Evolutionary conservation across 345 rosid species (phyloP).

Genomic region (Dipteronia dyeriana): DNA sequence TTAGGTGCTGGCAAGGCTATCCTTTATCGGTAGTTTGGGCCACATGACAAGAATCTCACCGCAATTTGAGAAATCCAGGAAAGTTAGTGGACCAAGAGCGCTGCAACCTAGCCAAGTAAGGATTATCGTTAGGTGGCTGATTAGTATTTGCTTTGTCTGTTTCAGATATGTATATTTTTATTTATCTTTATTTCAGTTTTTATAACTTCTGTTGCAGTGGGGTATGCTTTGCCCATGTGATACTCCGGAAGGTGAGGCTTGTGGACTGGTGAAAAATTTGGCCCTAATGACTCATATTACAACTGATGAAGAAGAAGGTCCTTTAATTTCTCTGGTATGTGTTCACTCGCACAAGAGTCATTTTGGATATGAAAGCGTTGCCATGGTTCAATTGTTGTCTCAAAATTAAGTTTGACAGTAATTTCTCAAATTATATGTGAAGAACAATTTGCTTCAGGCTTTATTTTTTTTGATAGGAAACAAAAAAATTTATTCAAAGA

Average conservation of each 20-base stretch:
- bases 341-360: constrained; percentile 4
- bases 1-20: constrained; percentile 79
- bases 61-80: constrained; percentile 95
- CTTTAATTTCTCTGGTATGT: constrained; percentile 73
- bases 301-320: constrained; percentile 89
- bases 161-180: neutral
- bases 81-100: constrained; percentile 99
- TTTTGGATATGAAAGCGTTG: constrained; percentile 15
- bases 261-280: constrained; percentile 96
- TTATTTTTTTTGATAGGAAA: too few species aligned
- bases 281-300: constrained; percentile 99
- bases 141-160: constrained; percentile 8
- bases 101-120: constrained; percentile 97
- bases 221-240: constrained; percentile 99
- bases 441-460: neutral
- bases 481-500: neutral
- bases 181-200: constrained; percentile 8
- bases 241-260: constrained; percentile 97
- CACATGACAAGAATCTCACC: constrained; percentile 75
- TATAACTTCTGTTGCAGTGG: constrained; percentile 54
- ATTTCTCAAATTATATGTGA: neutral
- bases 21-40: constrained; percentile 82
- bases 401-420: neutral
- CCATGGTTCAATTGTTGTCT: neutral
- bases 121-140: neutral